Conservation (phyloP, 768 basidiomycete genomes). For the Peribolospora kevripleyi region DNA sequence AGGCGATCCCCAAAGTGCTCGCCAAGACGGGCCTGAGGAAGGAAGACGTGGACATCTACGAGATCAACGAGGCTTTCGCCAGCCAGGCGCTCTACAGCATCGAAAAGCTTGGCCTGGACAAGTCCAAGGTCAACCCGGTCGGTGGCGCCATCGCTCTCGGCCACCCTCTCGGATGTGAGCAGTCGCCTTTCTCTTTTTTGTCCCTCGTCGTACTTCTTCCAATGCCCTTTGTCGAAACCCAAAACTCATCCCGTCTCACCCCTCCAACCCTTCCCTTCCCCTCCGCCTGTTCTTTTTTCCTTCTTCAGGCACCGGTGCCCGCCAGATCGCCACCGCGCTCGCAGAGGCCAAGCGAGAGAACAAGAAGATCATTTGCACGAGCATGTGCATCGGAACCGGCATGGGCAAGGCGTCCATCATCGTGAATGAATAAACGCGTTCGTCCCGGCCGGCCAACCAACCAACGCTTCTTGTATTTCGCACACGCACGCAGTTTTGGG, state of each 20-base stretch:
- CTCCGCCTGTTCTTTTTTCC: conserved; percentile 1
- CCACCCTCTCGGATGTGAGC: conserved; percentile 68
- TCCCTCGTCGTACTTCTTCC: background rate
- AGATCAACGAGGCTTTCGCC: conserved; percentile 85
- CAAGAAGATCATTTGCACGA: conserved; percentile 56
- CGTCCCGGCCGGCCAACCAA: background rate
- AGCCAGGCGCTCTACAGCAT: conserved; percentile 38
- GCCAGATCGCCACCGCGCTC: conserved; percentile 66
- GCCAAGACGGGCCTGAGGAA: conserved; percentile 37
- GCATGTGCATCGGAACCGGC: conserved; percentile 58
- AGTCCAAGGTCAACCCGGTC: conserved; percentile 52
- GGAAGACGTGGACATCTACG: conserved; percentile 58
- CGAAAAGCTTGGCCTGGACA: conserved; percentile 36
- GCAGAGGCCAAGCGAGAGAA: conserved; percentile 49
- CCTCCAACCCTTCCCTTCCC: background rate
- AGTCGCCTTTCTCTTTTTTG: conserved; percentile 5
- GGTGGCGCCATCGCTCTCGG: conserved; percentile 73
- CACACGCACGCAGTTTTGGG: too few relatives aligned
- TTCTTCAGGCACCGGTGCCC: conserved; percentile 30
- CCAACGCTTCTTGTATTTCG: too few relatives aligned
- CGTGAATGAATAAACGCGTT: background rate
- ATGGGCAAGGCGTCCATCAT: background rate
- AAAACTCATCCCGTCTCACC: background rate
- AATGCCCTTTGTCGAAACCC: background rate
- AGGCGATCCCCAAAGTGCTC: conserved; percentile 53